These are phyloP conservation scores for Hymenoscyphus infarciens DNA, from an alignment of 2,329 filamentous ascomycete genomes.

Conservation along the genomic window DNA sequence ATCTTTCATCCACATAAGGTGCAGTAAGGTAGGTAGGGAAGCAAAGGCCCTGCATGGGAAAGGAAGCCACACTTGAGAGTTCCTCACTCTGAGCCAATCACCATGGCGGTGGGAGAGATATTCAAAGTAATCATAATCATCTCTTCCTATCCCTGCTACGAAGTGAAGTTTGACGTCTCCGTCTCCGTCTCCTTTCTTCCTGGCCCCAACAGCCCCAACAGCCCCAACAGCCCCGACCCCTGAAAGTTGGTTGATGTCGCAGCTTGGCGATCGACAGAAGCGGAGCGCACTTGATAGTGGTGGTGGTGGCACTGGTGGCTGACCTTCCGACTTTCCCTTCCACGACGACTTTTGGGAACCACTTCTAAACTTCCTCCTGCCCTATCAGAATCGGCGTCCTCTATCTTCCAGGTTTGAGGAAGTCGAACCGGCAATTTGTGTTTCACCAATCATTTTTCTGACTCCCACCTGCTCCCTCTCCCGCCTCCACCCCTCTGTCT, in stretches of 20 bases:
- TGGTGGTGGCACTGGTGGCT: too few relatives aligned
- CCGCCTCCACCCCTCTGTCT: too few relatives aligned
- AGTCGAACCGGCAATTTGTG: background rate
- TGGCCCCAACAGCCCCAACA: too few relatives aligned
- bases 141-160: background rate
- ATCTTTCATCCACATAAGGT: too few relatives aligned
- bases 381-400: background rate
- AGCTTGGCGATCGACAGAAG: constrained; percentile 3
- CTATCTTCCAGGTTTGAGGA: background rate
- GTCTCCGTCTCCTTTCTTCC: background rate
- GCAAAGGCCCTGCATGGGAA: too few relatives aligned
- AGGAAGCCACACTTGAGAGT: too few relatives aligned
- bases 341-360: background rate
- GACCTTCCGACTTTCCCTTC: too few relatives aligned
- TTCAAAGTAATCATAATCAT: too few relatives aligned
- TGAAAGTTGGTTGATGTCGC: background rate
- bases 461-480: too few relatives aligned
- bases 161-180: too few relatives aligned
- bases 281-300: background rate
- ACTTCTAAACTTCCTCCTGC: background rate
- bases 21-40: too few relatives aligned
- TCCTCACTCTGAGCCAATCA: background rate
- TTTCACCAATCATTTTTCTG: background rate
- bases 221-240: too few relatives aligned
- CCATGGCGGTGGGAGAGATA: background rate